These are phyloP conservation scores for Aspergillus mulundensis DNA, from an alignment of 495 filamentous ascomycete genomes.

Conservation along the genomic window DNA sequence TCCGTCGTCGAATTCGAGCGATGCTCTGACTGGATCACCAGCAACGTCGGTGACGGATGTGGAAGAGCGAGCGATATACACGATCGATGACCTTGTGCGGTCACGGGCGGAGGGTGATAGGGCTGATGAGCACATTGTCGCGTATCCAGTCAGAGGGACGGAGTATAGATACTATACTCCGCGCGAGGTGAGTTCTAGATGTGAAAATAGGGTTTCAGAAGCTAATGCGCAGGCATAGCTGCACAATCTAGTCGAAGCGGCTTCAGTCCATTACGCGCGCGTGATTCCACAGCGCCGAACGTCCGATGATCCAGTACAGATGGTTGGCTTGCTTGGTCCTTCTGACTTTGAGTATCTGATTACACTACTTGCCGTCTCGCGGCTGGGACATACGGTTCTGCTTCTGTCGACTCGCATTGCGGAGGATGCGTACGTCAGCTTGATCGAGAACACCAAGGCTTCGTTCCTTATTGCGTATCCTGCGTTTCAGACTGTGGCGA, in stretches of 20 bases:
- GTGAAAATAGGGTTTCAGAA: background rate
- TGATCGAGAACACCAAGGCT: constrained; percentile 27
- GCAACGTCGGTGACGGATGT: constrained; percentile 11
- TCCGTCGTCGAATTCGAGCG: background rate
- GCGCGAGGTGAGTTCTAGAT: constrained; percentile 15
- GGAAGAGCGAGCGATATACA: constrained; percentile 16
- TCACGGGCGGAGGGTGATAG: constrained; percentile 19
- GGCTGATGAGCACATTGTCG: constrained; percentile 28
- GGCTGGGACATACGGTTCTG: constrained; percentile 45
- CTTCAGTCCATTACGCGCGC: constrained; percentile 21
- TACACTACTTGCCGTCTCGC: constrained; percentile 37
- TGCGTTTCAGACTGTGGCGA: constrained; percentile 15
- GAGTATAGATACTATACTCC: constrained; percentile 35
- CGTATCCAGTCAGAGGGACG: constrained; percentile 26
- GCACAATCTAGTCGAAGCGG: constrained; percentile 29
- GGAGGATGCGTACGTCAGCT: constrained; percentile 37
- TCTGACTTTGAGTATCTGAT: constrained; percentile 44
- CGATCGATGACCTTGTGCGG: constrained; percentile 28
- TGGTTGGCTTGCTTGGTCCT: constrained; percentile 40
- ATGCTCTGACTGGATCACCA: background rate
- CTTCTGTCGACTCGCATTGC: constrained; percentile 45
- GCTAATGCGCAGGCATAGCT: constrained; percentile 15
- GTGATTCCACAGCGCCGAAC: constrained; percentile 20
- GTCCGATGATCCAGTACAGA: constrained; percentile 30
- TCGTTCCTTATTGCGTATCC: constrained; percentile 19